Evolutionary conservation across 164 flowering plant genomes (phyloP), one percentile per base, ranked within the genome.

Genomic region (Stephania japonica): DNA sequence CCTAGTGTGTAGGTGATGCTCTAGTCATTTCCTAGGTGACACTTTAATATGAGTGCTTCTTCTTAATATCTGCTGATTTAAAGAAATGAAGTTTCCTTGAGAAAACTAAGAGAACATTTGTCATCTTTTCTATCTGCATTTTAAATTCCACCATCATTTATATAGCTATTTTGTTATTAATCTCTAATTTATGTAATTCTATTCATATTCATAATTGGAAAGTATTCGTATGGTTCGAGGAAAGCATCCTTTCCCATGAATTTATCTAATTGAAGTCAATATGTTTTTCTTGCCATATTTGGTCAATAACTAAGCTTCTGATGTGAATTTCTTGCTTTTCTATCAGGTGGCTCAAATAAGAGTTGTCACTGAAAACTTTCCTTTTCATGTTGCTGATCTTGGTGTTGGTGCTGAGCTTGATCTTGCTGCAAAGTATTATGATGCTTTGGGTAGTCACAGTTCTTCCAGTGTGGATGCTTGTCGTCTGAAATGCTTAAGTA

Each of bases 281-380:
- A 6, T 62, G 10, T 44, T 23, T 72, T 72, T 72, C 70, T 75
- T 70, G 56, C 25, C 44, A n/a, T 69, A 63, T 23, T 70, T 1
- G 21, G 7, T 59, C 69, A 12, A 1, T 26, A 7, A 21, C 32
- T 26, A 11, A 13, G 64, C 65, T 75, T 69, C 25, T 23, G 72
- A 42, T 72, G 67, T 50, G 61, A 0, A 44, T 47, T 74, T 77
- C 43, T 79, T 16, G 50, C 63, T 56, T 16, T 56, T 3, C 63
- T 56, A 16, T 70, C 83, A 92, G 97, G 92, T 92, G 69, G 81
- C 87, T 70, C 97, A 94, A 82, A 78, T 92, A 76, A 87, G 94
- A 83, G 75, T 86, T 61, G 72, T 70, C 62, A 70, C 79, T 4
- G 67, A 78, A 71, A 82, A 84, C 69, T 74, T 81, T 42, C 81